Percentiles rank a stretch among this genome's conserved stretches.
Conservation (phyloP, 805 yeast genomes). For the Brettanomyces anomalus region DNA sequence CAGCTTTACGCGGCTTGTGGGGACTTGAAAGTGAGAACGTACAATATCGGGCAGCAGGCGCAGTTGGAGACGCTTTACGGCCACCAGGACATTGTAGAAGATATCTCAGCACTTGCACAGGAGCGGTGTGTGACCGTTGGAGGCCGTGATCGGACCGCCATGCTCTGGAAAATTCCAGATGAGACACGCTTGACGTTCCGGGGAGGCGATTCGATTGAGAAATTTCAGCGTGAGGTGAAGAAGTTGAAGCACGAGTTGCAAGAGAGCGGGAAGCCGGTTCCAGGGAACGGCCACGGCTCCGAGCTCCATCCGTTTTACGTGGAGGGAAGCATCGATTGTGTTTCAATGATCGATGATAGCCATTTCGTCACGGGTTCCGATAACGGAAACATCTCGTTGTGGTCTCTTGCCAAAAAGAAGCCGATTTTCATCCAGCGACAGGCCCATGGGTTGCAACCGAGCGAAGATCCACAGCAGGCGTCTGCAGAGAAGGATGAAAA, state of each 20-base stretch:
- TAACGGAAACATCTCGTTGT: slow-evolving; percentile 80
- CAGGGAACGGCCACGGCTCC: slow-evolving; percentile 8
- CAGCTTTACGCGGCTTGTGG: slow-evolving; percentile 90
- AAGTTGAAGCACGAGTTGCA: slow-evolving; percentile 23
- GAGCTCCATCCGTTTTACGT: slow-evolving; percentile 32
- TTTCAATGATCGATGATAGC: slow-evolving; percentile 84
- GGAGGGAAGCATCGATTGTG: slow-evolving; percentile 89
- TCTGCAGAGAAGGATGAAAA: slow-evolving; percentile 39
- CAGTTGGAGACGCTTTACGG: slow-evolving; percentile 90
- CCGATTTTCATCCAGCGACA: slow-evolving; percentile 60
- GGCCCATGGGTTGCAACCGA: slow-evolving; percentile 65
- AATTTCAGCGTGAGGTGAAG: slow-evolving; percentile 26
- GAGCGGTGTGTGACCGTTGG: slow-evolving; percentile 97
- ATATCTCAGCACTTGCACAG: slow-evolving; percentile 68
- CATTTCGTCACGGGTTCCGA: slow-evolving; percentile 94
- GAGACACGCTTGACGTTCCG: slow-evolving; percentile 90
- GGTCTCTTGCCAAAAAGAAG: slow-evolving; percentile 89
- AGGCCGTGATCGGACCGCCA: slow-evolving; percentile 86
- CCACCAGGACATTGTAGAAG: slow-evolving; percentile 85
- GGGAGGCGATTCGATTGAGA: slow-evolving; percentile 64
- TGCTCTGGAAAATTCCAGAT: slow-evolving; percentile 95
- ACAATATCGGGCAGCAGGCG: slow-evolving; percentile 74
- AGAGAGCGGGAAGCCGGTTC: slow-evolving; percentile 20
- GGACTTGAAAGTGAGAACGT: slow-evolving; percentile 84
- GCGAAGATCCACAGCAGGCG: slow-evolving; percentile 36